These are phyloP conservation scores for Lactarius sanguifluus DNA, from an alignment of 768 basidiomycete species.

Conservation along the genomic window DNA sequence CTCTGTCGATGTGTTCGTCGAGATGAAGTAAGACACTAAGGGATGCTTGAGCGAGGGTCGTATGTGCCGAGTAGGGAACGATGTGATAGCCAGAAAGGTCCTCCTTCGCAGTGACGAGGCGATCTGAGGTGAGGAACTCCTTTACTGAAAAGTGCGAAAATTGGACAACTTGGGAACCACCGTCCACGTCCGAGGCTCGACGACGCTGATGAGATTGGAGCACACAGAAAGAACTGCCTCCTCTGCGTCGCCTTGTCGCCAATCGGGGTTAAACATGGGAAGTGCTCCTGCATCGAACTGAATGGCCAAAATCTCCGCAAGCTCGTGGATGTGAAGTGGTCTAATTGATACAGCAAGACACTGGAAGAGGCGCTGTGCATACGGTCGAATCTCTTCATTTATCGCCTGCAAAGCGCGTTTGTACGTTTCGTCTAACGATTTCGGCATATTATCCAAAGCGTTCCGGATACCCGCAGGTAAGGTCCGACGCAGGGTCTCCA, in stretches of 20 bases:
- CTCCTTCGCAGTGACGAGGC: not conserved
- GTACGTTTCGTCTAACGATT: slow-evolving; percentile 11
- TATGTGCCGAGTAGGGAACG: not conserved
- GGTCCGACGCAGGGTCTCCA: not conserved
- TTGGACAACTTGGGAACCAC: not conserved
- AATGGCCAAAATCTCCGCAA: slow-evolving; percentile 11
- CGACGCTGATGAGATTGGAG: slow-evolving; percentile 5
- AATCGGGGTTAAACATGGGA: not conserved
- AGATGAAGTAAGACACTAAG: not conserved
- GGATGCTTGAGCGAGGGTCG: not conserved
- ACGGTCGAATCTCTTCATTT: not conserved
- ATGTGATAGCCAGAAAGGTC: slow-evolving; percentile 8
- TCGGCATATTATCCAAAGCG: not conserved
- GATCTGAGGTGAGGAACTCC: slow-evolving; percentile 9
- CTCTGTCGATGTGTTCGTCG: not conserved
- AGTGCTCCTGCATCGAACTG: not conserved
- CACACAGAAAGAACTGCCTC: not conserved
- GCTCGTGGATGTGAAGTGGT: slow-evolving; percentile 10
- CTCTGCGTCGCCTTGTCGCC: slow-evolving; percentile 8
- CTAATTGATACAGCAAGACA: slow-evolving; percentile 3
- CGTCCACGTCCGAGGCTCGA: not conserved
- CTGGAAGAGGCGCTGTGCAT: slow-evolving; percentile 14
- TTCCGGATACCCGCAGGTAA: not conserved
- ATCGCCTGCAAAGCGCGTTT: not conserved
- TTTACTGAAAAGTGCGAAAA: slow-evolving; percentile 20